Percentiles rank a stretch among this genome's conserved stretches.
These are phyloP conservation scores for Verticillium nonalfalfae DNA, from an alignment of 2,329 filamentous ascomycete genomes.

Conservation along the genomic window DNA sequence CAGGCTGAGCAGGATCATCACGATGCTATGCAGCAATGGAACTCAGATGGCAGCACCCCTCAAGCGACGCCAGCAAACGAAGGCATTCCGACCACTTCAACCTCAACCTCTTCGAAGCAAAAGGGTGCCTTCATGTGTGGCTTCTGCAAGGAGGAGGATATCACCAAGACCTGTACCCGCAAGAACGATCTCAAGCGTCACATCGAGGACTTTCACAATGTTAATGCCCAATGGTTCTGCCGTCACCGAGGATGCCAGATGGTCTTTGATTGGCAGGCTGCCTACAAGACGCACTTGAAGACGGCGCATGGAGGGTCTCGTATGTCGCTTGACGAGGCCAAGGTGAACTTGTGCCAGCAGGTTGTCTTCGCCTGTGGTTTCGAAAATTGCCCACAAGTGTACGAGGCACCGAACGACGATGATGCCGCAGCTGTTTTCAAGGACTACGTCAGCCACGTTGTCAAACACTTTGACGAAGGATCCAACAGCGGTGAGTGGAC, in stretches of 20 bases:
- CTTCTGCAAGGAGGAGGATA: constrained; percentile 34
- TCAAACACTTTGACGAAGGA: constrained; percentile 39
- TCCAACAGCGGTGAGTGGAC: constrained; percentile 33
- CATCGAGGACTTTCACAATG: constrained; percentile 41
- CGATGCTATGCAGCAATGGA: neutral
- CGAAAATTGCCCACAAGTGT: constrained; percentile 34
- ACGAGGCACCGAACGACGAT: constrained; percentile 32
- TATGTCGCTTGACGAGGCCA: constrained; percentile 33
- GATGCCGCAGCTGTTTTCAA: constrained; percentile 32
- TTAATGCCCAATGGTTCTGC: constrained; percentile 39
- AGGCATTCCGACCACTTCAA: constrained; percentile 14
- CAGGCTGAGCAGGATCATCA: constrained; percentile 3
- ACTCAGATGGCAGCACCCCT: neutral
- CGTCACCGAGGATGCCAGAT: constrained; percentile 34
- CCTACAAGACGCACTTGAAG: constrained; percentile 40
- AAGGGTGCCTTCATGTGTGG: constrained; percentile 30
- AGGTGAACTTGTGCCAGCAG: constrained; percentile 36
- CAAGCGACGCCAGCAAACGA: constrained; percentile 9
- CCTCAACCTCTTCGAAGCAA: constrained; percentile 23
- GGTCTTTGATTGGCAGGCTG: constrained; percentile 41
- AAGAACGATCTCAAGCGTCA: constrained; percentile 43
- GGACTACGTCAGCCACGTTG: constrained; percentile 38
- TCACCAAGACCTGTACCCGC: constrained; percentile 35
- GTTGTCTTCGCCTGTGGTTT: constrained; percentile 44
- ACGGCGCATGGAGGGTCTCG: constrained; percentile 33